A percentile compares a stretch with the other conserved stretches of the same genome.
phyloP scores from a whole-genome alignment of 1,139 yeast species.

The Pichia terricola region DNA sequence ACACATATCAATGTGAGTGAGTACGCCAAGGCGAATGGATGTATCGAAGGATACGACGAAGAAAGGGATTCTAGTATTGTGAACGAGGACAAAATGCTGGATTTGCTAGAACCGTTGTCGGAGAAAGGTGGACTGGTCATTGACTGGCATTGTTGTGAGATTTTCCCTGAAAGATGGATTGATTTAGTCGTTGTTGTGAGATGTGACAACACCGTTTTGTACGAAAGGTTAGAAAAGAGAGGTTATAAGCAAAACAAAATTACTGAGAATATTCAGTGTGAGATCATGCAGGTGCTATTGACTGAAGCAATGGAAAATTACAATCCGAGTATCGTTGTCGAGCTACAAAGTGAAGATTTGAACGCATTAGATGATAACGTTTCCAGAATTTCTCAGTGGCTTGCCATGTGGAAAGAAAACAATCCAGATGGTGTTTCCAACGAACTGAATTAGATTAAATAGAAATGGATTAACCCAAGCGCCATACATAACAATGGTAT shows the following conservation, averaged over 20 bases:
- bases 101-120: constrained; percentile 67
- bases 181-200: constrained; percentile 86
- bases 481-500: too few species aligned
- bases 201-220: constrained; percentile 61
- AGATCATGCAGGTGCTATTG: constrained; percentile 86
- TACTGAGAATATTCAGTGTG: constrained; percentile 90
- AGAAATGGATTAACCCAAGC: too few species aligned
- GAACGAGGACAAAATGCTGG: constrained; percentile 83
- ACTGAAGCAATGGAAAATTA: constrained; percentile 84
- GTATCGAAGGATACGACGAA: constrained; percentile 80
- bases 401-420: constrained; percentile 53
- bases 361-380: constrained; percentile 78
- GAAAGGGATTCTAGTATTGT: constrained; percentile 79
- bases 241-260: constrained; percentile 73
- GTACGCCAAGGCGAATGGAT: constrained; percentile 66
- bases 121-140: constrained; percentile 77
- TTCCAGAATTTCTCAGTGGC: constrained; percentile 67
- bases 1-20: constrained; percentile 66
- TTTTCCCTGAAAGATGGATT: constrained; percentile 85
- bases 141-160: constrained; percentile 97
- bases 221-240: constrained; percentile 65
- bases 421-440: constrained; percentile 37
- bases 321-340: constrained; percentile 72
- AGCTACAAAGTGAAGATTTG: constrained; percentile 57
- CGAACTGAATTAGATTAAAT: constrained; percentile 6